phyloP scores from a whole-genome alignment of 2,329 filamentous ascomycete genomes.

The Hymenoscyphus albidus region DNA sequence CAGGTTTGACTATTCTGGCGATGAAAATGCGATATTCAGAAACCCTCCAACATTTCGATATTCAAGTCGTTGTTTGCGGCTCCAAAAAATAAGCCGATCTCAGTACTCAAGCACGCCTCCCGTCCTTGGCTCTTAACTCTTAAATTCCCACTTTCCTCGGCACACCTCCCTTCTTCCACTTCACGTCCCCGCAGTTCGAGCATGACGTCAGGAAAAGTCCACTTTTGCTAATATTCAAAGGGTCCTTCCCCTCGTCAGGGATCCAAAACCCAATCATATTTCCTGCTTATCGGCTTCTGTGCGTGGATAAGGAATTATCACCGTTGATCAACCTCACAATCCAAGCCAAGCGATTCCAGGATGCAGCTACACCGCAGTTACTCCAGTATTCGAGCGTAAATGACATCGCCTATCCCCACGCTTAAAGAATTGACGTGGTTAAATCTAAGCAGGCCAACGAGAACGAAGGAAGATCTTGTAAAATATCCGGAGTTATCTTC shows the following conservation, averaged over 20 bases:
- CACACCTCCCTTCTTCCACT: slow-evolving; percentile 1
- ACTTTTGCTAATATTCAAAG: slow-evolving; percentile 1
- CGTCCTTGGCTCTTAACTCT: neutral
- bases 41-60: neutral
- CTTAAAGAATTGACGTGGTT: neutral
- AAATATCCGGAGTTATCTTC: neutral
- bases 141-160: slow-evolving; percentile 2
- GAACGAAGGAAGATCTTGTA: neutral
- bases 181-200: neutral
- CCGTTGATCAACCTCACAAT: neutral
- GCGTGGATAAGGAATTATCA: slow-evolving; percentile 2
- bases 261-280: slow-evolving; percentile 1
- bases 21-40: neutral
- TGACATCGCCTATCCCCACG: neutral
- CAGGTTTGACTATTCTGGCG: neutral
- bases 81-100: neutral
- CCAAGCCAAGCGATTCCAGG: slow-evolving; percentile 1
- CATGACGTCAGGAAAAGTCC: slow-evolving; percentile 8
- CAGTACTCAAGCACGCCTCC: neutral
- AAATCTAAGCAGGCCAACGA: neutral
- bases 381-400: neutral
- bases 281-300: slow-evolving; percentile 1
- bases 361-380: neutral
- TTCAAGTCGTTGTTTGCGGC: neutral
- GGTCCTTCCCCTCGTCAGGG: neutral